Evolutionary conservation across 352 stramenopile genomes (phyloP).

Genomic region (Achlya hypogyna): DNA sequence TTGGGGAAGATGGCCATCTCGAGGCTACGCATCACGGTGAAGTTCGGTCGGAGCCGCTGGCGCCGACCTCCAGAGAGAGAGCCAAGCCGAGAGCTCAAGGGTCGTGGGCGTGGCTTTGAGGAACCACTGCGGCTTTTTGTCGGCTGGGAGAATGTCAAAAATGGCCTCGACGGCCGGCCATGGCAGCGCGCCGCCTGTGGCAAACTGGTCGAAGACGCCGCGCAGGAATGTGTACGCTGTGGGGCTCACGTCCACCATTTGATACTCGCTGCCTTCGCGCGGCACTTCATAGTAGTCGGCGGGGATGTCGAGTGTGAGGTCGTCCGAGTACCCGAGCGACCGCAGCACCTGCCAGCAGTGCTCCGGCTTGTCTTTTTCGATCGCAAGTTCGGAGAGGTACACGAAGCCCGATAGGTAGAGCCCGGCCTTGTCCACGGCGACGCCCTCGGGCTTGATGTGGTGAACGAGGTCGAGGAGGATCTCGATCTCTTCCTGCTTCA

Average conservation of each 20-base stretch:
- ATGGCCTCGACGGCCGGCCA: constrained; percentile 63
- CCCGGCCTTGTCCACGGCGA: constrained; percentile 52
- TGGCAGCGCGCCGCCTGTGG: constrained; percentile 59
- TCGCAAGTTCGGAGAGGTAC: constrained; percentile 82
- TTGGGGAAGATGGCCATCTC: constrained; percentile 52
- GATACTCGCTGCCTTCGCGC: constrained; percentile 43
- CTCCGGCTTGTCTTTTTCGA: constrained; percentile 82
- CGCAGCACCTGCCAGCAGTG: constrained; percentile 81
- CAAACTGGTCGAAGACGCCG: constrained; percentile 70
- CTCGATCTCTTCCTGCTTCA: constrained; percentile 75
- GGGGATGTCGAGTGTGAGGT: constrained; percentile 68
- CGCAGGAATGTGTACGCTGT: constrained; percentile 60
- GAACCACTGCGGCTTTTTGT: constrained; percentile 54
- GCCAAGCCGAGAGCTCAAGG: constrained; percentile 42
- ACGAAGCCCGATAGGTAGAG: constrained; percentile 72
- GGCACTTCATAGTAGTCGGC: constrained; percentile 44
- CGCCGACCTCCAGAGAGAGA: constrained; percentile 46
- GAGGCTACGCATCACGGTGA: constrained; percentile 33
- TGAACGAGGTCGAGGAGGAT: constrained; percentile 78
- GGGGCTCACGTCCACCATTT: constrained; percentile 68
- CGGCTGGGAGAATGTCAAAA: constrained; percentile 70
- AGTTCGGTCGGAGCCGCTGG: constrained; percentile 55
- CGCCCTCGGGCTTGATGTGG: constrained; percentile 48
- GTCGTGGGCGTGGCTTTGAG: constrained; percentile 30
- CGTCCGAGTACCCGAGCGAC: constrained; percentile 73